Conservation (phyloP, 306 rosid species). For the Cucurbita moschata region DNA sequence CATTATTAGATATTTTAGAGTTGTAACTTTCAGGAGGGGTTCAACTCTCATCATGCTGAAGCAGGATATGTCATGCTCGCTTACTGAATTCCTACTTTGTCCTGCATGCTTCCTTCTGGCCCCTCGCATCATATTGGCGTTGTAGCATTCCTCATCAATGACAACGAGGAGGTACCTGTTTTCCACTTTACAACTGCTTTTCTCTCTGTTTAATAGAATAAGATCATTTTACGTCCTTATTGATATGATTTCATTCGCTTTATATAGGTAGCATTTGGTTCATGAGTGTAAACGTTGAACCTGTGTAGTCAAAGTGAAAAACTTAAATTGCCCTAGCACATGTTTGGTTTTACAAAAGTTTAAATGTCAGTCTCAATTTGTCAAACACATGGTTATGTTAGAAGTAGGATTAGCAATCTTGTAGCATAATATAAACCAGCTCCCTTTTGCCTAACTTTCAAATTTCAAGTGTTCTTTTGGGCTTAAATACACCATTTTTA, state of each 20-base stretch:
- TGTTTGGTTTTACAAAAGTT: neutral
- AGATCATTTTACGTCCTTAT: neutral
- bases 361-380: neutral
- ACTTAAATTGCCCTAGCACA: neutral
- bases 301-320: neutral
- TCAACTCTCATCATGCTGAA: constrained; percentile 33
- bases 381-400: neutral
- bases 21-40: constrained; percentile 27
- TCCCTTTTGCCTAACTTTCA: neutral
- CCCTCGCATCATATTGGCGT: constrained; percentile 37
- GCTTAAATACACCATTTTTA: neutral
- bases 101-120: constrained; percentile 28
- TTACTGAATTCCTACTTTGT: constrained; percentile 27
- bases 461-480: neutral
- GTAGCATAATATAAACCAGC: neutral
- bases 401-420: neutral
- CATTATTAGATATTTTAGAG: neutral
- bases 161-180: constrained; percentile 18
- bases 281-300: neutral
- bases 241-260: neutral
- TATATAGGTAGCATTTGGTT: neutral
- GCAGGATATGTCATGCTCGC: constrained; percentile 32
- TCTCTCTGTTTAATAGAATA: neutral
- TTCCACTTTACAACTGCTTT: neutral
- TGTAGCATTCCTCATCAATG: constrained; percentile 29